phyloP scores from a whole-genome alignment of 163 green algal genomes.

The Coccomyxa subellipsoidea region DNA sequence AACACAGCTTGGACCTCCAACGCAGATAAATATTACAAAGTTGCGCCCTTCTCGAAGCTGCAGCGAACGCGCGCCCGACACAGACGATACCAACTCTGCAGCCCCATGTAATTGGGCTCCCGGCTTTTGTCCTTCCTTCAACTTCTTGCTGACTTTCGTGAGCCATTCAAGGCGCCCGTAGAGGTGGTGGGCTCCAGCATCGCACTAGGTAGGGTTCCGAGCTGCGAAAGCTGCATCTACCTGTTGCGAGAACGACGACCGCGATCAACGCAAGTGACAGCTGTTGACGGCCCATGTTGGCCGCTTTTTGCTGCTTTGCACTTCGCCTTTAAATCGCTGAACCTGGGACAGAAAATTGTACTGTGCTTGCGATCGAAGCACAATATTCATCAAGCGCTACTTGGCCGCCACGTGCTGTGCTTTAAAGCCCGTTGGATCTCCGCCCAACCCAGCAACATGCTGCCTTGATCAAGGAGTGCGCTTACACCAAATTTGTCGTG shows the following conservation, averaged over 20 bases:
- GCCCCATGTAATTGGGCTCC: background rate
- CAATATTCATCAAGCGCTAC: background rate
- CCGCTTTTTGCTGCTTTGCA: background rate
- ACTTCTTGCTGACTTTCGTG: background rate
- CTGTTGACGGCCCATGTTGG: background rate
- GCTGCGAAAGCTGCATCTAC: background rate
- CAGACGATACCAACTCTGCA: background rate
- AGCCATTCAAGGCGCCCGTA: background rate
- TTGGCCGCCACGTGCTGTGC: background rate
- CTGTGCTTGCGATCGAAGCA: too few relatives aligned
- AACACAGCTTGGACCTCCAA: too few relatives aligned
- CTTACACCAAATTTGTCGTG: too few relatives aligned
- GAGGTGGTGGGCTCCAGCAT: background rate
- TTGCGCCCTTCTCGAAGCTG: background rate
- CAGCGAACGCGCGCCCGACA: conserved; percentile 5
- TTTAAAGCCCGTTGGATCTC: background rate
- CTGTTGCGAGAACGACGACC: background rate
- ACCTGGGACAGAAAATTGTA: too few relatives aligned
- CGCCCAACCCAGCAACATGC: too few relatives aligned
- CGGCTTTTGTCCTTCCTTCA: background rate
- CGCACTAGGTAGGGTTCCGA: background rate
- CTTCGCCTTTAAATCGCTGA: too few relatives aligned
- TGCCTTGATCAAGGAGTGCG: too few relatives aligned
- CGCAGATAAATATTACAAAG: too few relatives aligned
- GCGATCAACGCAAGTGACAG: background rate